These are phyloP conservation scores for Persicaria maculosa DNA, from an alignment of 148 eudicot species.

Conservation along the genomic window DNA sequence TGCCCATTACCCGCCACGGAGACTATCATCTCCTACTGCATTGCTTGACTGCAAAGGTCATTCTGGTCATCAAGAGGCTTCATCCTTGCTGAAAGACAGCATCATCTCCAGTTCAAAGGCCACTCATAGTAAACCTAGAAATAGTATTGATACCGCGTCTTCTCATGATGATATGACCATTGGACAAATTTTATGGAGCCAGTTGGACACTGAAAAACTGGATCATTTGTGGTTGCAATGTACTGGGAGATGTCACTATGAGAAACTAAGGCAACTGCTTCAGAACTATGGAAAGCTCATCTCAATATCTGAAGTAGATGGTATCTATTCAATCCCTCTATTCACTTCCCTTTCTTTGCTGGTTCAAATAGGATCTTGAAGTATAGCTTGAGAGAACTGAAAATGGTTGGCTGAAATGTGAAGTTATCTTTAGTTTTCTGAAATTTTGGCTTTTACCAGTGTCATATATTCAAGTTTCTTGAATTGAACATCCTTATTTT, in stretches of 20 bases:
- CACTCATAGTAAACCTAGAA: slow-evolving; percentile 30
- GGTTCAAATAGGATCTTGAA: neutral
- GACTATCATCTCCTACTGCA: slow-evolving; percentile 34
- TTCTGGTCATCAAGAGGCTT: slow-evolving; percentile 27
- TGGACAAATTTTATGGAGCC: slow-evolving; percentile 24
- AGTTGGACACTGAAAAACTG: slow-evolving; percentile 40
- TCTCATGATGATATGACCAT: slow-evolving; percentile 28
- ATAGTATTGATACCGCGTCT: slow-evolving; percentile 27
- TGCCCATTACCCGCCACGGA: slow-evolving; percentile 26
- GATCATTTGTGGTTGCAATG: slow-evolving; percentile 73
- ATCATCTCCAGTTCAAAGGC: slow-evolving; percentile 32
- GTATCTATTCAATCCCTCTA: slow-evolving; percentile 23
- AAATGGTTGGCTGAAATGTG: neutral
- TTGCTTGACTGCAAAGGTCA: slow-evolving; percentile 18
- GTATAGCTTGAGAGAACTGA: neutral
- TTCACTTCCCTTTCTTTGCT: neutral
- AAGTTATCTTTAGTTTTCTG: too few relatives aligned
- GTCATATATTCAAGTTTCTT: neutral
- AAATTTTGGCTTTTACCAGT: neutral
- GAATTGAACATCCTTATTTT: neutral
- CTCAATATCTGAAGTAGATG: slow-evolving; percentile 75
- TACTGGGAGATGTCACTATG: slow-evolving; percentile 83
- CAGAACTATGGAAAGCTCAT: slow-evolving; percentile 69
- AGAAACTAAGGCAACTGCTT: slow-evolving; percentile 74
- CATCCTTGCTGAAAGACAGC: slow-evolving; percentile 24